A percentile compares a stretch with the other conserved stretches of the same genome.
phyloP scores from a whole-genome alignment of 106 monocot genomes.

The Iris macrosiphon region DNA sequence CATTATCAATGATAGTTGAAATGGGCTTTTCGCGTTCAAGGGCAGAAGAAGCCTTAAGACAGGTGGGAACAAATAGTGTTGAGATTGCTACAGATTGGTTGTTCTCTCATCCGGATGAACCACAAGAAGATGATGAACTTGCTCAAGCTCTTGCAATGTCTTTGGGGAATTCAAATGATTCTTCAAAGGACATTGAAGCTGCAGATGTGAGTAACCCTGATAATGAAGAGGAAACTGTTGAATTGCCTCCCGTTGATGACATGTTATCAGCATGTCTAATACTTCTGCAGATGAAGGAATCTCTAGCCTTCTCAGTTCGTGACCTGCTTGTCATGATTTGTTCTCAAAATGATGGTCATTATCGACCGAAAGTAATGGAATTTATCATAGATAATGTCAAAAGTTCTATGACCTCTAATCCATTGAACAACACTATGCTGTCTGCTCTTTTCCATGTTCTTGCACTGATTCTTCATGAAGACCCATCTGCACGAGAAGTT shows the following conservation, averaged over 20 bases:
- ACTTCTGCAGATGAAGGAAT: slow-evolving; percentile 73
- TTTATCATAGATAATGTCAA: slow-evolving; percentile 70
- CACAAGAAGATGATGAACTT: slow-evolving; percentile 99
- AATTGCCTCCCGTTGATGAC: slow-evolving; percentile 77
- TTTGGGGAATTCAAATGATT: slow-evolving; percentile 64
- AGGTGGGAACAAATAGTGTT: slow-evolving; percentile 92
- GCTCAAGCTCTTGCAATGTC: slow-evolving; percentile 98
- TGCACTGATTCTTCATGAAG: slow-evolving; percentile 87
- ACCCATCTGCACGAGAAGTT: slow-evolving; percentile 58
- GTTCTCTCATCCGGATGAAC: slow-evolving; percentile 93
- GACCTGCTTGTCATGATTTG: slow-evolving; percentile 79
- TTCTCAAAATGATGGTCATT: slow-evolving; percentile 72
- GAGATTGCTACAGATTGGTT: slow-evolving; percentile 97
- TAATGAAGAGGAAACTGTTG: slow-evolving; percentile 47
- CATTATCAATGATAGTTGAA: slow-evolving; percentile 83
- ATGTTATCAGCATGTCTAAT: slow-evolving; percentile 62
- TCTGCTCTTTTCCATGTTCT: slow-evolving; percentile 86
- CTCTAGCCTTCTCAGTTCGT: slow-evolving; percentile 77
- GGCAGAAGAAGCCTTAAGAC: slow-evolving; percentile 96
- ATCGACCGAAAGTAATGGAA: slow-evolving; percentile 51
- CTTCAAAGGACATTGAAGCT: slow-evolving; percentile 36
- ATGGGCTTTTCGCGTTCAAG: slow-evolving; percentile 94
- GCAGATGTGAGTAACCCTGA: slow-evolving; percentile 18
- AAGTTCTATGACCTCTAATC: slow-evolving; percentile 26
- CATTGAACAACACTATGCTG: slow-evolving; percentile 25